Evolutionary conservation across 2,329 filamentous ascomycete species (phyloP).

Genomic region (Taxawa tesnikishii): DNA sequence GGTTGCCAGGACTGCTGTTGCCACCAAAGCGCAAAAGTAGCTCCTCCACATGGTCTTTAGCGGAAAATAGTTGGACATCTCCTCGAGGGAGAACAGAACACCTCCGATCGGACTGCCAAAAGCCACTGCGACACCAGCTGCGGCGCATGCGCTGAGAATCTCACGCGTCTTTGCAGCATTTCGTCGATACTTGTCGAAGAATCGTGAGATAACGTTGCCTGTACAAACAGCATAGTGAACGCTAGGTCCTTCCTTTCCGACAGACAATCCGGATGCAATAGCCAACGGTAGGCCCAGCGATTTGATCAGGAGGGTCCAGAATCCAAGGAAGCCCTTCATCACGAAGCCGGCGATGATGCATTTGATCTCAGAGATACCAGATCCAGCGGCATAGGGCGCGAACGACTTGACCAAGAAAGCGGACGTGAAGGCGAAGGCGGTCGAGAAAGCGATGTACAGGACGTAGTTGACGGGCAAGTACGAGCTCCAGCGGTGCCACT

Average conservation of each 20-base stretch:
- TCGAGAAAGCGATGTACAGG: slow-evolving; percentile 72
- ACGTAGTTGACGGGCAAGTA: slow-evolving; percentile 72
- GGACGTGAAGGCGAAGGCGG: slow-evolving; percentile 65
- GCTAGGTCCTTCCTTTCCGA: slow-evolving; percentile 94
- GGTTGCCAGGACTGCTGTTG: slow-evolving; percentile 78
- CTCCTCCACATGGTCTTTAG: slow-evolving; percentile 96
- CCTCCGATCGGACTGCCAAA: slow-evolving; percentile 97
- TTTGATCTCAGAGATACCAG: slow-evolving; percentile 97
- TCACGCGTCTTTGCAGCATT: slow-evolving; percentile 93
- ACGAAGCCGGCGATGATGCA: slow-evolving; percentile 98
- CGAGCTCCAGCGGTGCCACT: slow-evolving; percentile 83
- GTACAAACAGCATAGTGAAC: slow-evolving; percentile 99
- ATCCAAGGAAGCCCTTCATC: slow-evolving; percentile 95
- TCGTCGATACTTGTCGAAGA: slow-evolving; percentile 83
- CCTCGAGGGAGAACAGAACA: slow-evolving; percentile 90
- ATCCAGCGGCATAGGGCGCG: slow-evolving; percentile 91
- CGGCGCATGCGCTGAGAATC: slow-evolving; percentile 87
- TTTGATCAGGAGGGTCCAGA: slow-evolving; percentile 88
- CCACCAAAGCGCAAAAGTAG: slow-evolving; percentile 94
- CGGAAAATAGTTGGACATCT: slow-evolving; percentile 94
- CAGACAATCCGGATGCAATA: slow-evolving; percentile 85
- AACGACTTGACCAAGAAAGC: slow-evolving; percentile 80
- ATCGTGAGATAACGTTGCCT: slow-evolving; percentile 85
- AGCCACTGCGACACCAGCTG: slow-evolving; percentile 88
- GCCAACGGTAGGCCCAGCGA: slow-evolving; percentile 80